phyloP scores from a whole-genome alignment of 2,329 filamentous ascomycete species.

The Aspergillus ustus region DNA sequence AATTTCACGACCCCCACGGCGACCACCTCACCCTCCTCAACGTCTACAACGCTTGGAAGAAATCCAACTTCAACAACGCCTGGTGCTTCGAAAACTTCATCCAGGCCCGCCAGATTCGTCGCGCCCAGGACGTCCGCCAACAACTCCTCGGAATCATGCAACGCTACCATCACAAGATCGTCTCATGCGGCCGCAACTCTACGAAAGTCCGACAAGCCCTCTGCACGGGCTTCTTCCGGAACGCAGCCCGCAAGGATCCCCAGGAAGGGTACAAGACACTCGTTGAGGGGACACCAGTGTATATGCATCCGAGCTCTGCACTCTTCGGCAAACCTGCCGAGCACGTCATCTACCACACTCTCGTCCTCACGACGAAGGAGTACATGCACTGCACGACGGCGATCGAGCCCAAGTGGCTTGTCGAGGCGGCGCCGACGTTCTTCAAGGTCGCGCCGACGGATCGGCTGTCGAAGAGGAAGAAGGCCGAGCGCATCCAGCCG shows the following conservation, averaged over 20 bases:
- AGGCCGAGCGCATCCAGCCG: constrained; percentile 92
- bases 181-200: constrained; percentile 86
- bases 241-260: constrained; percentile 90
- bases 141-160: constrained; percentile 95
- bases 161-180: constrained; percentile 79
- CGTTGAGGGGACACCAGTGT: constrained; percentile 92
- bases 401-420: constrained; percentile 92
- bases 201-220: constrained; percentile 85
- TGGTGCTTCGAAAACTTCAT: constrained; percentile 99
- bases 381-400: constrained; percentile 95
- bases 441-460: constrained; percentile 96
- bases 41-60: constrained; percentile 97
- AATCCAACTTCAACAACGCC: constrained; percentile 75
- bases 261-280: constrained; percentile 98
- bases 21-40: constrained; percentile 95
- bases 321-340: constrained; percentile 95
- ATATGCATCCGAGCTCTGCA: constrained; percentile 88
- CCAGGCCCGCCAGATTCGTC: constrained; percentile 84
- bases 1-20: constrained; percentile 93
- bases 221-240: constrained; percentile 94
- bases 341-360: constrained; percentile 86
- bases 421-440: constrained; percentile 97
- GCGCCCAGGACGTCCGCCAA: constrained; percentile 88
- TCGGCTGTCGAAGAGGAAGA: constrained; percentile 84
- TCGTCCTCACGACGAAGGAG: constrained; percentile 70